These are phyloP conservation scores for Amauroascus verrucosus DNA, from an alignment of 2,329 filamentous ascomycete species.

Conservation along the genomic window DNA sequence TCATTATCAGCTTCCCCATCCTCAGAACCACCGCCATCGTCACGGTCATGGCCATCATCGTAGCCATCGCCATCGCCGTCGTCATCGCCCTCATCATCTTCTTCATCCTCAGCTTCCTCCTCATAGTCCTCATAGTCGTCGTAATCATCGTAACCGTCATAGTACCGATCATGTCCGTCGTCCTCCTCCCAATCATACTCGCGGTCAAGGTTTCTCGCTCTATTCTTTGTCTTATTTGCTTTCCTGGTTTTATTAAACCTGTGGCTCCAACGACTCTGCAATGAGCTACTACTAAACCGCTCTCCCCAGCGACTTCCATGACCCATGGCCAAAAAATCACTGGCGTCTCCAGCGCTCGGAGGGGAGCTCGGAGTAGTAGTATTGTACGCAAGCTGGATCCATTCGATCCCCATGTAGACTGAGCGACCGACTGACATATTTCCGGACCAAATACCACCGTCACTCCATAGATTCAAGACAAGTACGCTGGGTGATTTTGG, in stretches of 20 bases:
- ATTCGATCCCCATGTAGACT: conserved; percentile 33
- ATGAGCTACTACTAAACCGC: background rate
- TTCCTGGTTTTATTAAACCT: background rate
- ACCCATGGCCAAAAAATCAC: background rate
- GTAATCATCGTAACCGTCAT: background rate
- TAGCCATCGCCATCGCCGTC: background rate
- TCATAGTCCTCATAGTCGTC: background rate
- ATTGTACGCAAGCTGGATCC: conserved; percentile 36
- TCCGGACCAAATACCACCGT: conserved; percentile 35
- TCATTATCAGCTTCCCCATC: conserved; percentile 21
- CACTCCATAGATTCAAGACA: conserved; percentile 36
- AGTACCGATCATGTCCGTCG: no score
- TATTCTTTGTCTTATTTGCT: background rate
- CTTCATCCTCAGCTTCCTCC: background rate
- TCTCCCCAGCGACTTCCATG: conserved; percentile 6
- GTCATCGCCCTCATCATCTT: background rate
- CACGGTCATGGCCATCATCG: background rate
- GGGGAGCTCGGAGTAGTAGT: conserved; percentile 4
- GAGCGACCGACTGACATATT: conserved; percentile 31
- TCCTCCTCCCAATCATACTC: no score
- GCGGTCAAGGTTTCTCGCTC: no score
- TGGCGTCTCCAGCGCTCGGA: background rate
- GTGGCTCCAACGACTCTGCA: background rate
- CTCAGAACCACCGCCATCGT: background rate
- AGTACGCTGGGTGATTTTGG: conserved; percentile 30